These are phyloP conservation scores for Isatis lusitanica DNA, from an alignment of 441 rosid species.

Conservation along the genomic window DNA sequence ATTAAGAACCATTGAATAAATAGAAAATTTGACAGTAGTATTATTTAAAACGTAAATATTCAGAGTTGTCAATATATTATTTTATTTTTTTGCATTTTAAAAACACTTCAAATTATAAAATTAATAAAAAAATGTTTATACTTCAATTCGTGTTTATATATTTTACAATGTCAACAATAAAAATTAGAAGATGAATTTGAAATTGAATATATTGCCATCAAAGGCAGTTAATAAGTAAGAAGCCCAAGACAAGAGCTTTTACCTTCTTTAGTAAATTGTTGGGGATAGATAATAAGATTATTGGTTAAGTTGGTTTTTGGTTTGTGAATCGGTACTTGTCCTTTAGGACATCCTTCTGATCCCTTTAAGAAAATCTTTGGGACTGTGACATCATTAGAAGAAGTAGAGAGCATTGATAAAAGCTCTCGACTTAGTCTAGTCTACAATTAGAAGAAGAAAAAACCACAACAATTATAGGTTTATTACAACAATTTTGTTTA, in stretches of 20 bases:
- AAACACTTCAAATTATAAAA: no score
- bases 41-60: no score
- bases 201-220: no score
- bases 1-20: no score
- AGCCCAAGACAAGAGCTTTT: not conserved
- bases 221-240: not conserved
- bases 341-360: constrained; percentile 27
- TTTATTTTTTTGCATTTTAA: no score
- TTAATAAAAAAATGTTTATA: no score
- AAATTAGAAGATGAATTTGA: no score
- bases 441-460: not conserved
- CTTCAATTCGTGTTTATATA: no score
- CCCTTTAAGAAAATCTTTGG: not conserved
- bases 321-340: constrained; percentile 35
- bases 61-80: no score
- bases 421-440: constrained; percentile 28
- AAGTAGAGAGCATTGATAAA: constrained; percentile 24
- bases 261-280: constrained; percentile 5
- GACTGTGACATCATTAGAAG: not conserved
- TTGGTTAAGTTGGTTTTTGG: constrained; percentile 14
- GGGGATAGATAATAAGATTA: constrained; percentile 7
- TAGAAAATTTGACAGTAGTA: no score
- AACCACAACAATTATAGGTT: not conserved
- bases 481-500: not conserved
- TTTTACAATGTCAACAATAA: no score